These are phyloP conservation scores for Adansonia digitata DNA, from an alignment of 345 rosid species.

Conservation along the genomic window DNA sequence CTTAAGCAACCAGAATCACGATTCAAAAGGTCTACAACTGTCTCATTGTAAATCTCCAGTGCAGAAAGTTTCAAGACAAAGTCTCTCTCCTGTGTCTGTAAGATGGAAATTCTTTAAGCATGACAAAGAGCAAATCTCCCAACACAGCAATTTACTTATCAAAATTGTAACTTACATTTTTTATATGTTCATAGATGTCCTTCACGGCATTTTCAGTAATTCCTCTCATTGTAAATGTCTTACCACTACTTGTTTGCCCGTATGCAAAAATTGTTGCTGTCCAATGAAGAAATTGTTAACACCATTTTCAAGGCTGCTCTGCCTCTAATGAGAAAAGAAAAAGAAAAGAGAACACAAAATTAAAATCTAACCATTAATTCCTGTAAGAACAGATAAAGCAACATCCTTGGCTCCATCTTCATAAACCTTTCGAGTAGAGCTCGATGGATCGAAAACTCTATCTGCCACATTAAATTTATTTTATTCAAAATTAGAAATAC, in stretches of 20 bases:
- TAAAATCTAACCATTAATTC: conserved; percentile 52
- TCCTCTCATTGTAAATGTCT: conserved; percentile 12
- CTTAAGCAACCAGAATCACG: conserved; percentile 78
- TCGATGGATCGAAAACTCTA: conserved; percentile 66
- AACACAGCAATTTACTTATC: neutral
- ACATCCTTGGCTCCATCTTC: conserved; percentile 92
- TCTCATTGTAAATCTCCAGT: conserved; percentile 91
- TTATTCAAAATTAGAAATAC: neutral
- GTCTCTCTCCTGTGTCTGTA: conserved; percentile 12
- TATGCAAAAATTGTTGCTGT: conserved; percentile 9
- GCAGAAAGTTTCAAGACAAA: conserved; percentile 48
- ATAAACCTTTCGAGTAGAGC: conserved; percentile 66
- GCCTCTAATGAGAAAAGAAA: neutral
- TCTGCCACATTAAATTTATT: conserved; percentile 33
- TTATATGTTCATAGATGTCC: neutral
- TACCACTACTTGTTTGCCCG: conserved; percentile 12
- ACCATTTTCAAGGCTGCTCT: conserved; percentile 15
- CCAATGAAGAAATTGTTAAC: neutral
- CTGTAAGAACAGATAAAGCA: conserved; percentile 79
- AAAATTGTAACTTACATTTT: conserved; percentile 1
- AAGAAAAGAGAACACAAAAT: neutral
- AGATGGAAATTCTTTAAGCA: neutral
- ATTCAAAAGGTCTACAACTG: conserved; percentile 75
- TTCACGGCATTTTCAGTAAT: conserved; percentile 2
- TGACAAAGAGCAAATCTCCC: neutral